Base-by-base conservation (phyloP, 352 stramenopile genomes). In the Pythium sp. region DNA sequence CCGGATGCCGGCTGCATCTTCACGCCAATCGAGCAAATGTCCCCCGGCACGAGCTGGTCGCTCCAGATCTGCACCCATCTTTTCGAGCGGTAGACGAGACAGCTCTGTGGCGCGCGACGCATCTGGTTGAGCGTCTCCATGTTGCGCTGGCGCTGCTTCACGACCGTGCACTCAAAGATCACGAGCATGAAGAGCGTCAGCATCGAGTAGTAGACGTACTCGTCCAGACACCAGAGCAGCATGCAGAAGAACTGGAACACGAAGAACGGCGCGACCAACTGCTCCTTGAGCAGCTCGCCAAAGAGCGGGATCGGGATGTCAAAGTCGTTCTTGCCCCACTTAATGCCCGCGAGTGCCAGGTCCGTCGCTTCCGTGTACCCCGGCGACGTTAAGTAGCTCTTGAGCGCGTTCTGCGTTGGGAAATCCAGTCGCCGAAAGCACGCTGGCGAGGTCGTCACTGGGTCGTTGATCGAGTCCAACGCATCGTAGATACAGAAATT, bases 181-280 rank as follows among this genome's bases (percentile, higher is more conserved):
- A 99, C 72, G 9, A 99, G 81, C 77, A 98, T 98, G 20, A 84
- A 68, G 4, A 99, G 82, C 8, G 96, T 99, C 71, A 99, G 97
- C n/a, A 98, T 71, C 2, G 90, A 90, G 75, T 98, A 99, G 75
- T 98, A 97, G 81, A 97, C 98, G 77, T 99, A 99, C 72, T 99
- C 97, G 77, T 99, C 97, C 24, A 99, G 76, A 63, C 80, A 96
- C 97, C 97, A 99, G 26, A 99, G 79, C 26, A 97, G 63, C 65
- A 98, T 97, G 77, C 95, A 99, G 43, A 99, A 93, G 49, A 87
- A 87, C 75, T 99, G 97, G 73, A 99, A 99, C 7, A 99, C 78
- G 72, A 98, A 99, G 67, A 99, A 98, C n/a, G 97, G 97, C 46
- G 95, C 93, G 5, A 98, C 76, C 12, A 97, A 73, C 76, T 99